Base-by-base conservation (phyloP, 2,329 filamentous ascomycete genomes). In the Colletotrichum karsti region DNA sequence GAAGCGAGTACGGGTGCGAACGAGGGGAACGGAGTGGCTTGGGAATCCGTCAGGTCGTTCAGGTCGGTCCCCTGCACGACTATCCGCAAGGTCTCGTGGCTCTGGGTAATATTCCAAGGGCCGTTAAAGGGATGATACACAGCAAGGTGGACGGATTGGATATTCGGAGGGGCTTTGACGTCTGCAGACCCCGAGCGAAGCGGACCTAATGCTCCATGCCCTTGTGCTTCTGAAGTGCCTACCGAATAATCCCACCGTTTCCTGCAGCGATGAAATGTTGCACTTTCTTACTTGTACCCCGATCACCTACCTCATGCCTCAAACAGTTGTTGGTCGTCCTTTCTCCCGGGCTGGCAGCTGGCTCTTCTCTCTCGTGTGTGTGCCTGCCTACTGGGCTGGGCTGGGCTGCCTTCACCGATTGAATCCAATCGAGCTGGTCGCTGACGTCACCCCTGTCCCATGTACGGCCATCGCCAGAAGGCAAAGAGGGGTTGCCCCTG, bases 131-230 rank as follows among this genome's bases (percentile, higher is more conserved):
- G 18, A 57, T 57, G 37, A 42, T 53, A 33, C 50, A 28, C 30
- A 53, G 50, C 30, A 37, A 53, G 28, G 50, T 53, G 30, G n/a
- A 22, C 18, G 30, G 30, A 20, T 53, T 55, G 51, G 30, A 41
- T 55, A 55, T 55, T 26, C n/a, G 28, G 39, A 30, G 58, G 63
- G 37, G 57, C 63, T 66, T 64, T 51, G 50, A 56, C 50, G 42
- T 56, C 58, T 33, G 12, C 44, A 44, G 30, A 35, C 53, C 26
- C 50, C n/a, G n/a, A n/a, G n/a, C n/a, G n/a, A 41, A 41, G 59
- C 64, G 60, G 64, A 58, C 60, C 64, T 67, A 33, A 54, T 41
- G 44, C 64, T 64, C 61, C 61, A 57, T 26, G 42, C 54, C 22
- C 53, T n/a, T 51, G 44, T 30, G 22, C 58, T 61, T 51, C 30